A percentile compares a stretch with the other conserved stretches of the same genome.
phyloP scores from a whole-genome alignment of 768 basidiomycete species.

The Phlegmacium glaucopus region DNA sequence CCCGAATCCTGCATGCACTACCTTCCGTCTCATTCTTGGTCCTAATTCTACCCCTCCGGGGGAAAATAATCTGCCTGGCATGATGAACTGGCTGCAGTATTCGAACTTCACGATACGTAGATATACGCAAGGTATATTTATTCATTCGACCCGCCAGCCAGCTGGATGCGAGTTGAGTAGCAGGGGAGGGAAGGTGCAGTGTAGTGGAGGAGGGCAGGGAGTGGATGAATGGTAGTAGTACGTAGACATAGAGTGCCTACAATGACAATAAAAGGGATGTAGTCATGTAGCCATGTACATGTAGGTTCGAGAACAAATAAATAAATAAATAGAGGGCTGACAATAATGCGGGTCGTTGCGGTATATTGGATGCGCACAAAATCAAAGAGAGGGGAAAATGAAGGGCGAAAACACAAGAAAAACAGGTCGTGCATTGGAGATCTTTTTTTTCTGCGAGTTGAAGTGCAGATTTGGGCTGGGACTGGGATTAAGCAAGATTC shows the following conservation, averaged over 20 bases:
- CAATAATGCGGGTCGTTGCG: no score
- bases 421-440: not conserved
- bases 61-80: no score
- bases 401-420: not conserved
- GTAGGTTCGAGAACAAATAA: no score
- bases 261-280: not conserved
- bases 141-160: slow-evolving; percentile 12
- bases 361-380: no score
- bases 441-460: slow-evolving; percentile 38
- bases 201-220: not conserved
- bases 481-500: not conserved
- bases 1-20: no score
- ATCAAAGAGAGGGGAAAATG: not conserved
- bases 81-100: no score
- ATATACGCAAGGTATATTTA: no score
- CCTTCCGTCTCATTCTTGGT: no score
- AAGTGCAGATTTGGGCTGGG: slow-evolving; percentile 34
- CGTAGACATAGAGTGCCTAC: not conserved
- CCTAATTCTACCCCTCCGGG: no score
- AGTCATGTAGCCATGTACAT: no score
- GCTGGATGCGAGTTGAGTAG: slow-evolving; percentile 35
- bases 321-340: no score
- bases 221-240: not conserved
- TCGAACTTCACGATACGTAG: no score
- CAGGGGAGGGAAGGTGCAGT: slow-evolving; percentile 3